Evolutionary conservation across 768 basidiomycete genomes (phyloP), one percentile per base, ranked within the genome.

Genomic region (Boletus pseudopeckii): DNA sequence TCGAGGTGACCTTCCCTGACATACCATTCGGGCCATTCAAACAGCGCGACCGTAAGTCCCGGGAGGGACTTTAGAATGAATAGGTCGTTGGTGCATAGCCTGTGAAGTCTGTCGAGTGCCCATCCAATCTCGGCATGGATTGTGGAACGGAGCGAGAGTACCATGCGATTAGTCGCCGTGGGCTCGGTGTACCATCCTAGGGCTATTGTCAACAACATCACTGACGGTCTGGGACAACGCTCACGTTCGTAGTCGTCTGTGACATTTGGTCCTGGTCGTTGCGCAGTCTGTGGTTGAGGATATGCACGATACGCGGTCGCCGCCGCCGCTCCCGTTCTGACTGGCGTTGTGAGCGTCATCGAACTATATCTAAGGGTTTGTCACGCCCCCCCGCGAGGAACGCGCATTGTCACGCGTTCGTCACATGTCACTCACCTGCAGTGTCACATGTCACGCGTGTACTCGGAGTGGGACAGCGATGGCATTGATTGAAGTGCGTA

Each of bases 21-120:
- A 67, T 89, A 95, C 85, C 85, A 88, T 64, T 90, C 85, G 3
- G 94, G 92, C 88, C 88, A 92, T 64, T 88, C 88, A 55, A 92
- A 88, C 20, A 98, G 75, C 6, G 86, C 87, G 61, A 92, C 88
- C 24, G 90, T 82, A 39, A 95, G 75, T 9, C 92, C 92, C 0
- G 90, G 87, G 47, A 90, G 84, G 33, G 76, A 74, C 37, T 76
- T 78, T 53, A 98, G 78, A 52, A 81, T 66, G 70, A 96, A 91
- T 48, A 83, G 75, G 47, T 94, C 92, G 61, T 90, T 88, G 60
- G 80, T 79, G 60, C 84, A 86, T n/a, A 91, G 77, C 18, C 90
- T 82, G 56, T 88, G 84, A 10, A 98, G 80, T 45, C 90, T 85
- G 61, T 92, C 88, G 37, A 99, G 80, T 18, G 94, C 90, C 90